Evolutionary conservation across 2,329 filamentous ascomycete genomes (phyloP).

Genomic region (Neopestalotiopsis sp.): DNA sequence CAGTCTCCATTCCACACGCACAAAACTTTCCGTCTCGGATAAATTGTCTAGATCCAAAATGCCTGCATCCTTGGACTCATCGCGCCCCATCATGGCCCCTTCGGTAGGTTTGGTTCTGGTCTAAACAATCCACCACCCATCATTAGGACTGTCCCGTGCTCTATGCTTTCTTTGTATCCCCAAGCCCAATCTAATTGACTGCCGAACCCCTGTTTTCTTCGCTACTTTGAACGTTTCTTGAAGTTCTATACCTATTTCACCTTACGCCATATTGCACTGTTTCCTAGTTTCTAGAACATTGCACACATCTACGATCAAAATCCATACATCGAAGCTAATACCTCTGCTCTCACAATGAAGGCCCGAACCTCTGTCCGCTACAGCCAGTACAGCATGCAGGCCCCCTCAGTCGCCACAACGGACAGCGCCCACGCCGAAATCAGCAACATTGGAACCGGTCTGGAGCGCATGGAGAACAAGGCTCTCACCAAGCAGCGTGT

Average conservation of each 20-base stretch:
- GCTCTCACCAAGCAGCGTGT: conserved; percentile 83
- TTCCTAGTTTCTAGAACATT: not conserved
- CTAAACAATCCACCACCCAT: conserved; percentile 2
- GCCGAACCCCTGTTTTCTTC: not conserved
- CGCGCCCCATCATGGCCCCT: conserved; percentile 66
- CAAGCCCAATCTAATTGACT: not conserved
- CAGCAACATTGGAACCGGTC: conserved; percentile 74
- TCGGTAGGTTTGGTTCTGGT: conserved; percentile 54
- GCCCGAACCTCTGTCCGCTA: conserved; percentile 60
- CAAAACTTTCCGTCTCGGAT: not conserved
- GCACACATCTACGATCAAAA: not conserved
- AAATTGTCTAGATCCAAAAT: conserved; percentile 38
- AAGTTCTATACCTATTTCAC: not conserved
- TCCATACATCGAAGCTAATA: conserved; percentile 6
- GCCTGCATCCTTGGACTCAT: conserved; percentile 64
- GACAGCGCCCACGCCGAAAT: conserved; percentile 64
- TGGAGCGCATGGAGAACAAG: conserved; percentile 90
- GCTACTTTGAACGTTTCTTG: not conserved
- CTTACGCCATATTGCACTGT: not conserved
- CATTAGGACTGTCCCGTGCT: not conserved
- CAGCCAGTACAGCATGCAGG: conserved; percentile 63
- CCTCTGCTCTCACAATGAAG: conserved; percentile 24
- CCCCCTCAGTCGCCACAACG: conserved; percentile 63
- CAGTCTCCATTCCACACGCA: not conserved
- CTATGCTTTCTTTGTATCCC: conserved; percentile 1